Base-by-base conservation (phyloP, 345 rosid genomes). In the Barbarea vulgaris region DNA sequence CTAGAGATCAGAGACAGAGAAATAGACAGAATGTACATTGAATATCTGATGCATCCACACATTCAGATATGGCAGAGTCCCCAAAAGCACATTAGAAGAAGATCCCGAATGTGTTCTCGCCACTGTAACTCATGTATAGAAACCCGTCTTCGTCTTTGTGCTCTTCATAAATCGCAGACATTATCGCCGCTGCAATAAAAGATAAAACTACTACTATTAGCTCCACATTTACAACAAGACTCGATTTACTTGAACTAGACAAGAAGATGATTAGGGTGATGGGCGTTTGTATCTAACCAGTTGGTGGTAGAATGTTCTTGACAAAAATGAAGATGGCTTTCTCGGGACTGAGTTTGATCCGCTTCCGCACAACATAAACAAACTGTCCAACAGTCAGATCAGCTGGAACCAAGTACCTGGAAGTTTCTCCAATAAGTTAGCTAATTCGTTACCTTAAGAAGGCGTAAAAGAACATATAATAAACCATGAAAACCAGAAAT, bases 371-470 rank as follows among this genome's bases (percentile, higher is more conserved):
- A 56, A 86, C 89, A 25, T 86, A 86, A 31, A 86, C 87, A n/a
- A 86, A 86, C 70, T 86, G 89, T 6, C 89, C 89, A 68, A 86
- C 89, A 25, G 87, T 86, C 10, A 86, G 76, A 82, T 84, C 89
- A 72, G 86, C 89, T 8, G 89, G 87, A 53, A 86, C 87, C 79
- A 86, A 68, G 58, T 84, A 86, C 75, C 89, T 86, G 68, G 68
- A 31, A 39, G 27, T 50, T 74, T 68, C 6, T 19, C 44, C 10
- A 28, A 30, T 24, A 14, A 56, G 12, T 24, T 24, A 69, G 18
- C 42, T 17, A 19, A 53, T 19, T 74, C 1, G 25, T 37, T 30
- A 54, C 13, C 59, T 25, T 33, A 50, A 51, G 3, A 57, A 51
- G 5, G 10, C 4, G 13, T 50, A 17, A 19, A 22, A 22, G 33